Base-by-base conservation (phyloP, 805 yeast genomes). In the Scheffersomyces amazonensis region DNA sequence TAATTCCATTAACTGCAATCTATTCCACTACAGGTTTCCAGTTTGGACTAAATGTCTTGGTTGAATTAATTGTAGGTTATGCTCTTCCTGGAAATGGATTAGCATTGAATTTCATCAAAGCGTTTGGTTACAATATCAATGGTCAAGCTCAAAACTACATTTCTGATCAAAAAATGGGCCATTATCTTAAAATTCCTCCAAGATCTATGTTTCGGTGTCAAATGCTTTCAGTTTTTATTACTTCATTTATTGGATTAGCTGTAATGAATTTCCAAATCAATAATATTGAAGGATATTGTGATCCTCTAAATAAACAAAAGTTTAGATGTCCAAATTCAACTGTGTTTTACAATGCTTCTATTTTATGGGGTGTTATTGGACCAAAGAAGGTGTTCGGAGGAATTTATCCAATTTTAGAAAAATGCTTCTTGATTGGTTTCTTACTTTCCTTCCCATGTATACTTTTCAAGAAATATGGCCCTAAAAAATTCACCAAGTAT, bases 291-390 rank as follows among this genome's bases (percentile, higher is more conserved):
- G 59, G 47, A 33, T 55, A 52, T 37, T 81, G 87, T 54, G 44
- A 54, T 1, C 40, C 62, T 9, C 37, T 52, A 18, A 81, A 77
- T 44, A 42, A 49, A 4, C 64, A 70, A 36, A 64, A 64, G 34
- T 78, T 78, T 53, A 66, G 73, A 8, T 60, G 65, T 42, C 62
- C 64, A 22, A 36, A 39, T 19, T 47, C 62, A 6, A 50, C 40
- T 12, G 48, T 52, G 1, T 77, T 74, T 52, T 79, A 64, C 58
- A 66, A 72, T 25, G 76, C 86, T 2, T 73, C 83, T 0, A 68
- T 81, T 16, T 56, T 78, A 34, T 82, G 87, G 87, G 87, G 86
- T 37, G 71, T 59, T 53, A 71, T 82, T 47, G 87, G 87, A 0
- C 69, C 69, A 9, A 56, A 56, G 50, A 59, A 52, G 39, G 63